phyloP scores from a whole-genome alignment of 2,329 filamentous ascomycete genomes.

The Cladosporium sp. region DNA sequence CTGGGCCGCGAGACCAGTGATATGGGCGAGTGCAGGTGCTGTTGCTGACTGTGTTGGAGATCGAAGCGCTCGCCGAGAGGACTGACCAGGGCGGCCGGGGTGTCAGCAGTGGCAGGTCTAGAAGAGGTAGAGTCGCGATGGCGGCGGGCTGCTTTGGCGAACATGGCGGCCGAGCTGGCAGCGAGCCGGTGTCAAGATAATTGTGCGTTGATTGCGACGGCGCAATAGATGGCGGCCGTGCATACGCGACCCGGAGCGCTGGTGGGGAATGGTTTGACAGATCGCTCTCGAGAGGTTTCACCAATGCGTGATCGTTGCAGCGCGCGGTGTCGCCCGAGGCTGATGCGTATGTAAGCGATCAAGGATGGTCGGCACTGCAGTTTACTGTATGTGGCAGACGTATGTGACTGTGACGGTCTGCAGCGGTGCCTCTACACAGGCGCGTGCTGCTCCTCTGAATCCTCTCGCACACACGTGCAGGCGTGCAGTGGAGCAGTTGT shows the following conservation, averaged over 20 bases:
- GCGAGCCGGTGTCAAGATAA: neutral
- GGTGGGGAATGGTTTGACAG: constrained; percentile 5
- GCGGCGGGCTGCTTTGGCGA: constrained; percentile 18
- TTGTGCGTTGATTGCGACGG: constrained; percentile 8
- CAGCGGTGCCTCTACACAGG: neutral
- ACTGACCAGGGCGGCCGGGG: constrained; percentile 12
- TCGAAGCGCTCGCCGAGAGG: constrained; percentile 17
- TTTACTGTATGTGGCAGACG: neutral
- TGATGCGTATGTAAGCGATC: constrained; percentile 7
- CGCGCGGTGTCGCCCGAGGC: constrained; percentile 12
- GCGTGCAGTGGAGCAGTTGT: constrained; percentile 1
- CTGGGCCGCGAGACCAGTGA: constrained; percentile 15
- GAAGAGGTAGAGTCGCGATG: constrained; percentile 17
- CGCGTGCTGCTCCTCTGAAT: neutral
- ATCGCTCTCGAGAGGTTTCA: constrained; percentile 6
- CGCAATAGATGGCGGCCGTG: constrained; percentile 11
- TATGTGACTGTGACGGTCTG: neutral
- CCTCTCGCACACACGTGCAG: neutral
- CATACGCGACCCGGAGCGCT: constrained; percentile 8
- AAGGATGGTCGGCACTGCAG: neutral
- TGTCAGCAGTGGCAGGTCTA: neutral
- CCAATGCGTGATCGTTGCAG: neutral
- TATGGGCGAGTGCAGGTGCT: constrained; percentile 5
- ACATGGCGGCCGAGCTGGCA: constrained; percentile 9
- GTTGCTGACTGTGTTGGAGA: neutral